A percentile compares a stretch with the other conserved stretches of the same genome.
Evolutionary conservation across 805 yeast species (phyloP).

Genomic region (Saccharomycopsis sp.): DNA sequence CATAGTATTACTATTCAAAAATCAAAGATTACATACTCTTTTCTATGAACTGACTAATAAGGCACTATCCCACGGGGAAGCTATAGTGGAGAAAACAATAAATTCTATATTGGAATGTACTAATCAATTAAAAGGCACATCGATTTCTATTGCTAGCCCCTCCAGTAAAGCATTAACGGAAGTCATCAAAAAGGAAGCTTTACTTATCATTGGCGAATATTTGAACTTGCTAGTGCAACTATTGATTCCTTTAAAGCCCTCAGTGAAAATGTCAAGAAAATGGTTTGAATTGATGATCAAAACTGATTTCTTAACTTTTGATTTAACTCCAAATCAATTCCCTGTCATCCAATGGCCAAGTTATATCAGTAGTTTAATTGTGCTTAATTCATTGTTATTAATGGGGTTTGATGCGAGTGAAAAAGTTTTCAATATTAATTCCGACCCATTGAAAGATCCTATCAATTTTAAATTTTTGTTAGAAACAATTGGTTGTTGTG

Average conservation of each 20-base stretch:
- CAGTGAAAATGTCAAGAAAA: slow-evolving; percentile 30
- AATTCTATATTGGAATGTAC: too few relatives aligned
- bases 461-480: slow-evolving; percentile 36
- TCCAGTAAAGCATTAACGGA: slow-evolving; percentile 1
- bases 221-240: slow-evolving; percentile 35
- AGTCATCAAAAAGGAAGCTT: slow-evolving; percentile 26
- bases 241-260: slow-evolving; percentile 33
- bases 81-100: too few relatives aligned
- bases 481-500: slow-evolving; percentile 27
- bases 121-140: too few relatives aligned
- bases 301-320: slow-evolving; percentile 26
- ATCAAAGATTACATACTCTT: slow-evolving; percentile 2
- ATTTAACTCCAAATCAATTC: slow-evolving; percentile 1
- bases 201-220: slow-evolving; percentile 30
- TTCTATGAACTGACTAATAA: background rate
- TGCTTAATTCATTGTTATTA: slow-evolving; percentile 44
- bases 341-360: slow-evolving; percentile 23
- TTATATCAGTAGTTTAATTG: slow-evolving; percentile 38
- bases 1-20: slow-evolving; percentile 10
- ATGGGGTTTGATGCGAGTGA: slow-evolving; percentile 50
- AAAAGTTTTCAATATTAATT: slow-evolving; percentile 33
- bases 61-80: background rate
- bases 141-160: background rate
- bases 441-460: slow-evolving; percentile 37
- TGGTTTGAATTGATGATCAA: slow-evolving; percentile 54